Base-by-base conservation (phyloP, 2,329 filamentous ascomycete genomes). In the Colletotrichum acutatum region DNA sequence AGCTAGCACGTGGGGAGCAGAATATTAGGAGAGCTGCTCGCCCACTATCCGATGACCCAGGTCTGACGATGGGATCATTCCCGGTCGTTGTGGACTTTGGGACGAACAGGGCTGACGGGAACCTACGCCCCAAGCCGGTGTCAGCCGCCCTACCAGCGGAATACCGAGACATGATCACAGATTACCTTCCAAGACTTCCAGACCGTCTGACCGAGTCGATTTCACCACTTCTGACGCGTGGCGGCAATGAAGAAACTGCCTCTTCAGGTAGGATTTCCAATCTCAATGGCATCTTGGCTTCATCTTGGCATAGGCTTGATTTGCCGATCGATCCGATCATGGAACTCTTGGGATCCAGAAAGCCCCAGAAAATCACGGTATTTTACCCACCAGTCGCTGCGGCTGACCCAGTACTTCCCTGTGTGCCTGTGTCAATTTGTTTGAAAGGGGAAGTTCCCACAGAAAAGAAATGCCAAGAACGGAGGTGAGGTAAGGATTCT, bases 301-400 rank as follows among this genome's bases (percentile, higher is more conserved):
- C 56, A 12, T 69, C 70, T 72, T 70, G 70, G 70, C 70, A 16
- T n/a, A 60, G 66, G 61, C 66, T 70, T 72, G 19, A 52, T 34
- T 24, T 70, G 66, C 70, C 70, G 70, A 52, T 69, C 66, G 53
- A 72, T 60, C 70, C 70, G 70, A 72, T 72, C 70, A 65, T 46
- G 34, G 60, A 34, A 42, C 12, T 59, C 19, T 60, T 22, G n/a
- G 9, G 68, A 30, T 34, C 62, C 68, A 69, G 30, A 9, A 59
- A 37, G 26, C n/a, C 52, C 52, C 52, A 58, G 28, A 49, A 16
- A 57, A 14, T 58, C 16, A 37, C 22, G 34, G n/a, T 46, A n/a
- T 24, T 14, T 61, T 54, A 64, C 54, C 68, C 66, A 64, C 65
- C 42, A 49, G 9, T 49, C 52, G 26, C 30, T 56, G 54, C 32